Percentiles rank a stretch among this genome's conserved stretches.
Conservation (phyloP, 352 stramenopile genomes). For the Thraustotheca clavata region DNA sequence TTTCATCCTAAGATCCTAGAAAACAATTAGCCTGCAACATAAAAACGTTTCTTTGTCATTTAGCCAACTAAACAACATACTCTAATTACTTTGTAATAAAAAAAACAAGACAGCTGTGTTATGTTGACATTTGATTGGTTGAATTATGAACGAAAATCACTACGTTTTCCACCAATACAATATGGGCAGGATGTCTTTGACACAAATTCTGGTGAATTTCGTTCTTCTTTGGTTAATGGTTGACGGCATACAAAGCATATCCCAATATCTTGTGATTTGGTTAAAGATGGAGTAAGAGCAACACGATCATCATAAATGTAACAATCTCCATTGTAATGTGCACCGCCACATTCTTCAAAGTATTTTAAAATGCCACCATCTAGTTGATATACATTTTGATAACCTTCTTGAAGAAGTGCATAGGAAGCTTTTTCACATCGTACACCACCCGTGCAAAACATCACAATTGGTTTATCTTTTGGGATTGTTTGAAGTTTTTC, state of each 20-base stretch:
- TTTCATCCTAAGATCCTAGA: too few species aligned
- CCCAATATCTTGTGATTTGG: slow-evolving; percentile 25
- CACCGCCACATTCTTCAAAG: slow-evolving; percentile 61
- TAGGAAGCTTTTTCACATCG: slow-evolving; percentile 69
- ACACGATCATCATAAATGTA: slow-evolving; percentile 77
- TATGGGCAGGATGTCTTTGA: slow-evolving; percentile 41
- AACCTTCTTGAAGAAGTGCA: slow-evolving; percentile 42
- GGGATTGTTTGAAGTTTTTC: slow-evolving; percentile 37
- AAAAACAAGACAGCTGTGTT: neutral
- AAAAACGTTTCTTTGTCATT: too few species aligned
- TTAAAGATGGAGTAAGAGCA: slow-evolving; percentile 49
- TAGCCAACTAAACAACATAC: too few species aligned
- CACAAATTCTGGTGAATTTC: slow-evolving; percentile 34
- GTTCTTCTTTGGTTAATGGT: slow-evolving; percentile 44
- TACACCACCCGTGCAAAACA: slow-evolving; percentile 72
- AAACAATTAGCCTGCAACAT: too few species aligned
- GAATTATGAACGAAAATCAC: slow-evolving; percentile 29
- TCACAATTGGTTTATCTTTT: slow-evolving; percentile 68
- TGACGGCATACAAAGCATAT: slow-evolving; percentile 51
- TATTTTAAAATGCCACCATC: slow-evolving; percentile 73
- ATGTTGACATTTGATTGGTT: neutral
- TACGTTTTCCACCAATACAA: slow-evolving; percentile 39
- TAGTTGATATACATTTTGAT: slow-evolving; percentile 56
- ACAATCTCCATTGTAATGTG: slow-evolving; percentile 64
- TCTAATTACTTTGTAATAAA: too few species aligned